Percentiles rank a stretch among this genome's conserved stretches.
Evolutionary conservation across 768 basidiomycete species (phyloP).

Genomic region (Tricholomella constricta): DNA sequence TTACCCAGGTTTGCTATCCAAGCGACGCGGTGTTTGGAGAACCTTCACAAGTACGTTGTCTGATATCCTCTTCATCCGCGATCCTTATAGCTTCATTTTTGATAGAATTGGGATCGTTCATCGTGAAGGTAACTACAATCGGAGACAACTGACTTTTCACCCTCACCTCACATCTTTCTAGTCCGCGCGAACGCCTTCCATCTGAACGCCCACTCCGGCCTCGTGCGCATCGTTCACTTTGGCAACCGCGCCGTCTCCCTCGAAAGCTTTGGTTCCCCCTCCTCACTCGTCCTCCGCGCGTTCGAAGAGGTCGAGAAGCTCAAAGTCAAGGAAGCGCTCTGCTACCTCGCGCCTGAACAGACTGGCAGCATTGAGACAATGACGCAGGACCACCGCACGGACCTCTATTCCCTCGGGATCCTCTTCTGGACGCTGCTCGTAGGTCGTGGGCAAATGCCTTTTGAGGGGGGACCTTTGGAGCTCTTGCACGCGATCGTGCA

Average conservation of each 20-base stretch:
- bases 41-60: constrained; percentile 54
- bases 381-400: constrained; percentile 72
- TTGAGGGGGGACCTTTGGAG: constrained; percentile 63
- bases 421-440: constrained; percentile 78
- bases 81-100: constrained; percentile 6
- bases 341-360: constrained; percentile 77
- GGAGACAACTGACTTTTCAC: not conserved
- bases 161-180: constrained; percentile 21
- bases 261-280: constrained; percentile 72
- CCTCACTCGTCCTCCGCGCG: constrained; percentile 62
- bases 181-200: constrained; percentile 80
- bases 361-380: constrained; percentile 74
- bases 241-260: constrained; percentile 74
- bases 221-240: constrained; percentile 72
- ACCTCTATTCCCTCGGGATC: constrained; percentile 73
- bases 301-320: constrained; percentile 64
- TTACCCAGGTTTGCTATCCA: constrained; percentile 67
- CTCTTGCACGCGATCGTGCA: constrained; percentile 72
- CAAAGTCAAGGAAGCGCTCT: constrained; percentile 75
- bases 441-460: constrained; percentile 64
- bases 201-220: constrained; percentile 66
- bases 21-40: constrained; percentile 70
- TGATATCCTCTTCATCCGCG: not conserved
- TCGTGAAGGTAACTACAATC: constrained; percentile 54
- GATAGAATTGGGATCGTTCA: constrained; percentile 60